Evolutionary conservation across 768 basidiomycete species (phyloP), one percentile per base, ranked within the genome.

Genomic region (Russula sp.): DNA sequence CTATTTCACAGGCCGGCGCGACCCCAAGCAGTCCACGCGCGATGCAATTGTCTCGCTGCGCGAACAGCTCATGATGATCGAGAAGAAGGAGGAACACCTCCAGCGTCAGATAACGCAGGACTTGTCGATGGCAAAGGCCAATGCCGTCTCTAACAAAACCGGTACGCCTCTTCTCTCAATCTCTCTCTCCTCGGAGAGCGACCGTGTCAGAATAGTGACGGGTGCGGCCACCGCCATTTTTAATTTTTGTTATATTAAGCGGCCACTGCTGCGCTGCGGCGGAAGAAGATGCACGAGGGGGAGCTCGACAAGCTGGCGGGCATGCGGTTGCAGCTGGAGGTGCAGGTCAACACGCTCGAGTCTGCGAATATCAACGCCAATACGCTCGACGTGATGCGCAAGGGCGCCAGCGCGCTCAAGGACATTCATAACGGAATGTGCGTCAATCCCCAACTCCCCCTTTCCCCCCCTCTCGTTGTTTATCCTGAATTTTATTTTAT

Each of bases 371-470:
- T 98, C 75, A 98, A 99, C 74, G 88, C 90, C 71, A 94, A 98
- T 81, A 98, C 94, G 14, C 93, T 99, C 90, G 79, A 84, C 22
- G 94, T 91, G 32, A 97, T 99, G 91, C 97, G 94, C 88, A 89
- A 90, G 75, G 96, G 91, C 42, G 83, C 94, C 0, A 86, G 88
- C 64, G 97, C 89, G 32, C 83, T 98, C 74, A 88, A 88, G 75
- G 81, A 84, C 53, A 97, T 98, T 58, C 96, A 98, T 69, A 86
- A 87, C 50, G 85, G 86, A 71, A 80, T 97, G 95, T 97, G 66
- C 73, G 94, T 86, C 20, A 37, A 37, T 27, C 7, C 11, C 40
- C 40, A 40, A 13, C 22, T 13, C 13, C 22, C 20, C 13, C 3
- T 27, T 8, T 32, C 16, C 18, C 31, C 10, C 1, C 13, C 8